Base-by-base conservation (phyloP, 225 moss, liverwort and hornwort species). In the Rhytidiadelphus loreus region DNA sequence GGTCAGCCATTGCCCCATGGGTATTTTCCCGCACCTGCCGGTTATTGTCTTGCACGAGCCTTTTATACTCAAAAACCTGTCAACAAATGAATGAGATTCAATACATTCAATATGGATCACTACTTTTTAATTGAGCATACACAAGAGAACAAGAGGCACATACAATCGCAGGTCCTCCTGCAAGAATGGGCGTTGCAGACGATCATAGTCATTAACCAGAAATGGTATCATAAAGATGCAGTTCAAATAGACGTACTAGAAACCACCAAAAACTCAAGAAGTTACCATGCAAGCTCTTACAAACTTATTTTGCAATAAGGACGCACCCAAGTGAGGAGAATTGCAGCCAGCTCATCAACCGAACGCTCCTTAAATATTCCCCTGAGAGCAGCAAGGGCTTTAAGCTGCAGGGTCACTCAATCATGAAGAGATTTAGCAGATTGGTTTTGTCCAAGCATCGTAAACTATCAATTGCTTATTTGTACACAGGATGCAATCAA, bases 31-130 rank as follows among this genome's bases (percentile, higher is more conserved):
- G 96, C 87, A 99, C 98, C 87, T 97, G 98, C 62, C 98, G 90
- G 80, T 93, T 96, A 70, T 90, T 94, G 90, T 99, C 98, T 89
- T 96, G 97, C 85, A 93, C 96, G 83, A 99, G 92, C 85, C 93
- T 96, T 89, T 95, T 99, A 89, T 96, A 99, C 87, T 99, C 98
- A 88, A 96, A 96, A 57, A 96, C 93, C 98, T 98, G 92, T 56
- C 64, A 75, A 77, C 24, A 63, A 80, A 88, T 43, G 28, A 69
- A 69, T 85, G 66, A 87, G 60, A 65, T 69, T 90, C 44, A 50
- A 79, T 26, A 28, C 26, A 83, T 69, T 69, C 18, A 73, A 60
- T 53, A n/a, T 24, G 71, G 33, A 61, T 72, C 66, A 77, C 80
- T 46, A 68, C 26, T 44, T 88, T 60, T 41, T 39, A 48, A 57